A percentile compares a stretch with the other conserved stretches of the same genome.
Conservation (phyloP, 345 rosid genomes). For the Eucalyptus cladocalyx region DNA sequence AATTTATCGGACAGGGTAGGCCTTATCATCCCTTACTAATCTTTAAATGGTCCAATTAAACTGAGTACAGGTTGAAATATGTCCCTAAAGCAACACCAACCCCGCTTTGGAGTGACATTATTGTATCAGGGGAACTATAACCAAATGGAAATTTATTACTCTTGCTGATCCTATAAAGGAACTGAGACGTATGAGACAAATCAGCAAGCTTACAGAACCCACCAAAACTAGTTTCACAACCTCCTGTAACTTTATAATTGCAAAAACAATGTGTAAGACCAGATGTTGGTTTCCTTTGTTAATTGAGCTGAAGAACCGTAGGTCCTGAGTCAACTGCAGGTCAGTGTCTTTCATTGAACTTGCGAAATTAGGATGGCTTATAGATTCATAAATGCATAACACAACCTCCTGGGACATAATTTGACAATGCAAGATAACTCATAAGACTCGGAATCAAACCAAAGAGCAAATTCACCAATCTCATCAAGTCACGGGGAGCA, state of each 20-base stretch:
- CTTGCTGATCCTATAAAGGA: background rate
- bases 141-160: background rate
- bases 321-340: background rate
- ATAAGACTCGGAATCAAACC: background rate
- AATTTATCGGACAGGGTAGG: background rate
- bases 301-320: background rate
- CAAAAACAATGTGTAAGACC: background rate
- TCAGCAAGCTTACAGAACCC: background rate
- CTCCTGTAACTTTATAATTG: background rate
- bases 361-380: background rate
- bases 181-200: background rate
- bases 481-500: background rate
- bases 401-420: background rate
- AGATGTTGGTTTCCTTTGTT: background rate
- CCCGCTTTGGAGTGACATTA: background rate
- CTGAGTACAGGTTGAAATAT: background rate
- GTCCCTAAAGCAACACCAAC: background rate
- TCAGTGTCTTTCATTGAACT: background rate
- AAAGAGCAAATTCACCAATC: background rate
- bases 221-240: background rate
- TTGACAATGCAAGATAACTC: background rate
- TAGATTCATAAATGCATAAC: background rate
- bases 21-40: background rate
- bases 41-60: background rate
- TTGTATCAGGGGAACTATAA: background rate